phyloP scores from a whole-genome alignment of 2,329 filamentous ascomycete species.

The Calonectria fujianensis region DNA sequence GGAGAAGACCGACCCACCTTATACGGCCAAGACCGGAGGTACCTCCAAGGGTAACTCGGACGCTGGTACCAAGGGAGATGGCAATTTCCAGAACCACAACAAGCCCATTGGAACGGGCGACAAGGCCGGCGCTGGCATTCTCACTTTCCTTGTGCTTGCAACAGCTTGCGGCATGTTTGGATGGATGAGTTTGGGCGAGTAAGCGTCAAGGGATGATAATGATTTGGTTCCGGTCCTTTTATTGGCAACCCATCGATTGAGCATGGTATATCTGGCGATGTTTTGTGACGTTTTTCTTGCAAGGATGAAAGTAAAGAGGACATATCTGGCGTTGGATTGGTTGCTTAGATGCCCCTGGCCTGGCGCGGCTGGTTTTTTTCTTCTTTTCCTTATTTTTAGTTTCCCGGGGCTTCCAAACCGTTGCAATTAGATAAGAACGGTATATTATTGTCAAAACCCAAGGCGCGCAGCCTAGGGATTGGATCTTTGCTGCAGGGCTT shows the following conservation, averaged over 20 bases:
- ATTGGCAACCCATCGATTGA: conserved; percentile 16
- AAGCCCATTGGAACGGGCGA: conserved; percentile 65
- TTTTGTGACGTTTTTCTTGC: conserved; percentile 31
- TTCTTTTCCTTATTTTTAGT: conserved; percentile 39
- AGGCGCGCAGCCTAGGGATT: conserved; percentile 1
- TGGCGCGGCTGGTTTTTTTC: conserved; percentile 47
- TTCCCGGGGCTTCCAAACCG: conserved; percentile 32
- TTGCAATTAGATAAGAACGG: conserved; percentile 17
- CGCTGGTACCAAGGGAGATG: conserved; percentile 63
- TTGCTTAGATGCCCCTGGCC: conserved; percentile 47
- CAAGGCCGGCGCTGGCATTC: conserved; percentile 68
- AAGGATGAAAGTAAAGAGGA: conserved; percentile 42
- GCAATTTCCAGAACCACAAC: conserved; percentile 57
- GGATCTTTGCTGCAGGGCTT: conserved; percentile 3
- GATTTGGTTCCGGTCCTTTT: conserved; percentile 34
- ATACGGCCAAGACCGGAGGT: conserved; percentile 70
- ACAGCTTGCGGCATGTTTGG: conserved; percentile 64
- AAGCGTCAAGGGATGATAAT: conserved; percentile 42
- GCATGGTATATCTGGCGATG: conserved; percentile 41
- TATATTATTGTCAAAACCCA: conserved; percentile 10
- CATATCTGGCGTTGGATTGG: conserved; percentile 53
- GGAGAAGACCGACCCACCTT: conserved; percentile 61
- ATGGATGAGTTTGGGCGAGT: conserved; percentile 69
- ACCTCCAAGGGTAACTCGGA: conserved; percentile 68
- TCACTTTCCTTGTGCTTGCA: conserved; percentile 67